Evolutionary conservation across 1,139 yeast genomes (phyloP).

Genomic region (Taphrina confusa): DNA sequence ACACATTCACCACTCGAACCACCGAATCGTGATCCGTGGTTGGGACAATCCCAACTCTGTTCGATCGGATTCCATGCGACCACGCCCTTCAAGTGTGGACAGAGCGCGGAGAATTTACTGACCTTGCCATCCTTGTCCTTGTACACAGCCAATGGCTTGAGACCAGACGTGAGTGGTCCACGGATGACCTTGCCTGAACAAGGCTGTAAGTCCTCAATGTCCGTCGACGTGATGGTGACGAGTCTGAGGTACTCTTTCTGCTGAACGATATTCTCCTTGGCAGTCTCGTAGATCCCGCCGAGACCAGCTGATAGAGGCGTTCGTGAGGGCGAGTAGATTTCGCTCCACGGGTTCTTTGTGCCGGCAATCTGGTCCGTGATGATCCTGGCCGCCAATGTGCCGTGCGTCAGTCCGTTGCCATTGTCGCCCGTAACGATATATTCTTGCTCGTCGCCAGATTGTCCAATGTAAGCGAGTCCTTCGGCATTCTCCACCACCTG

Average conservation of each 20-base stretch:
- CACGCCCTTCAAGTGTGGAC: constrained; percentile 32
- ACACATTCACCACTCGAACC: constrained; percentile 20
- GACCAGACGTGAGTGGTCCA: constrained; percentile 13
- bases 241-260: constrained; percentile 14
- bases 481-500: constrained; percentile 21
- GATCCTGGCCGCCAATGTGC: constrained; percentile 16
- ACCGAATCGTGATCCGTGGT: constrained; percentile 26
- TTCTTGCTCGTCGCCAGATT: constrained; percentile 12
- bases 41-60: constrained; percentile 21
- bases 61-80: constrained; percentile 27
- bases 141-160: constrained; percentile 26
- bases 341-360: constrained; percentile 3
- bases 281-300: constrained; percentile 9
- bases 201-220: constrained; percentile 15
- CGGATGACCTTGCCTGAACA: constrained; percentile 18
- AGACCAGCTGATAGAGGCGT: constrained; percentile 2
- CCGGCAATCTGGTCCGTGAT: constrained; percentile 8
- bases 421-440: constrained; percentile 28
- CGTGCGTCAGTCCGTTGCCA: constrained; percentile 32
- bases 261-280: constrained; percentile 20
- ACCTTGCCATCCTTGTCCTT: constrained; percentile 15
- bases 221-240: background rate
- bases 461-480: constrained; percentile 27
- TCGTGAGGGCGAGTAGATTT: constrained; percentile 9
- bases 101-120: constrained; percentile 15